phyloP scores from a whole-genome alignment of 805 yeast genomes.

The Metschnikowia drakensbergensis region DNA sequence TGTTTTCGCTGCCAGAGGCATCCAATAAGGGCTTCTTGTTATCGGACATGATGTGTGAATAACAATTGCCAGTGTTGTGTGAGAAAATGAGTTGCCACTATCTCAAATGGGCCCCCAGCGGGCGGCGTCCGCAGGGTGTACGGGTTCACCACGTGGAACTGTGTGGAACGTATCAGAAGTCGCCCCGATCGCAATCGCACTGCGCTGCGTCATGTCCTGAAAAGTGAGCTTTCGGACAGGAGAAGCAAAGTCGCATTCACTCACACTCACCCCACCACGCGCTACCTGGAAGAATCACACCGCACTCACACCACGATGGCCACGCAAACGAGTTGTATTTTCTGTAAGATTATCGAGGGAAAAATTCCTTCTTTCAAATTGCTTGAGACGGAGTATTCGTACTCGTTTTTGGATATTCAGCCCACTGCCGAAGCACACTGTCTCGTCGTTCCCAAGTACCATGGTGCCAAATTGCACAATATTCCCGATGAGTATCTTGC shows the following conservation, averaged over 20 bases:
- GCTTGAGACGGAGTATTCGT: constrained; percentile 76
- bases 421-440: constrained; percentile 90
- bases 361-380: constrained; percentile 93
- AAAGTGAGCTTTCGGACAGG: background rate
- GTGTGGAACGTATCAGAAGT: constrained; percentile 8
- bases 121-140: constrained; percentile 5
- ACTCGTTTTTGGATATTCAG: constrained; percentile 88
- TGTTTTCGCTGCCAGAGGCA: constrained; percentile 61
- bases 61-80: constrained; percentile 4
- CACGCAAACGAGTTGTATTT: constrained; percentile 67
- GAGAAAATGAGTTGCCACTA: constrained; percentile 4
- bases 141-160: constrained; percentile 9
- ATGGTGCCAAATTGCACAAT: constrained; percentile 89
- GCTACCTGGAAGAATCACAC: background rate
- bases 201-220: constrained; percentile 2
- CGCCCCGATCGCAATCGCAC: constrained; percentile 2
- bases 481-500: constrained; percentile 87
- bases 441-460: constrained; percentile 85
- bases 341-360: constrained; percentile 92
- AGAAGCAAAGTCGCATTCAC: no score
- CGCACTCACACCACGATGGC: constrained; percentile 17
- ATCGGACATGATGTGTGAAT: constrained; percentile 17
- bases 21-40: constrained; percentile 40
- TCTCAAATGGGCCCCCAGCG: background rate
- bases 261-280: no score